Conservation (phyloP, 1,139 yeast genomes). For the Diutina scorzettiae region DNA sequence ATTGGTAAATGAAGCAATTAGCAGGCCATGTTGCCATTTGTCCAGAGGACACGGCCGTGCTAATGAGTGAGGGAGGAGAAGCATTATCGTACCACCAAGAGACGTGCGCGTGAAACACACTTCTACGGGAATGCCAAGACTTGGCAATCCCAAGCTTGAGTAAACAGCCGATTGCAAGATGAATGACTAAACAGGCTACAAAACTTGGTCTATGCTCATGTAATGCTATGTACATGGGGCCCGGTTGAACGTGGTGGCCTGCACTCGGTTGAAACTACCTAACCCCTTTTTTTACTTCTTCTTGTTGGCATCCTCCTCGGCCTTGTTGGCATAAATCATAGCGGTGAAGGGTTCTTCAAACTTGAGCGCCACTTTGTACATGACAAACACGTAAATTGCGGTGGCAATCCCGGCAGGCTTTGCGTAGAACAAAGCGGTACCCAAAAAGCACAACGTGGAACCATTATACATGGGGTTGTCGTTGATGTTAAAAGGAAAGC, state of each 20-base stretch:
- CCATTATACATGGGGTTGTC: constrained; percentile 98
- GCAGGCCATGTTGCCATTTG: not conserved
- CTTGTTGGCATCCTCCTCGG: not conserved
- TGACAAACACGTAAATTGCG: constrained; percentile 57
- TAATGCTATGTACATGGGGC: constrained; percentile 1
- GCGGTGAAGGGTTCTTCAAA: constrained; percentile 98
- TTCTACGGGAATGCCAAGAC: too few species aligned
- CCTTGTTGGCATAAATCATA: constrained; percentile 44
- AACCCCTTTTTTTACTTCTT: not conserved
- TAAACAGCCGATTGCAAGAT: too few species aligned
- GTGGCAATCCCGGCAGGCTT: constrained; percentile 82
- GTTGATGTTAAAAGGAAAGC: constrained; percentile 83
- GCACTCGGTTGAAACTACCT: constrained; percentile 1
- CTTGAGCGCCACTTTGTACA: constrained; percentile 73
- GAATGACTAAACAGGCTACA: too few species aligned
- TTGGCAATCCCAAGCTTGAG: too few species aligned
- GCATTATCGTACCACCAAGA: too few species aligned
- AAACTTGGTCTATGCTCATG: too few species aligned
- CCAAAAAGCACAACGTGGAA: constrained; percentile 77
- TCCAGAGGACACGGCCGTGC: not conserved
- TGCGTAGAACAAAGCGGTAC: constrained; percentile 78
- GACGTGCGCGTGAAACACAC: too few species aligned
- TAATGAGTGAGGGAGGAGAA: not conserved
- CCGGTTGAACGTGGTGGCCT: constrained; percentile 4
- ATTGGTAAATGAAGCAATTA: not conserved